These are phyloP conservation scores for Pisolithus orientalis DNA, from an alignment of 768 basidiomycete species.

Conservation along the genomic window DNA sequence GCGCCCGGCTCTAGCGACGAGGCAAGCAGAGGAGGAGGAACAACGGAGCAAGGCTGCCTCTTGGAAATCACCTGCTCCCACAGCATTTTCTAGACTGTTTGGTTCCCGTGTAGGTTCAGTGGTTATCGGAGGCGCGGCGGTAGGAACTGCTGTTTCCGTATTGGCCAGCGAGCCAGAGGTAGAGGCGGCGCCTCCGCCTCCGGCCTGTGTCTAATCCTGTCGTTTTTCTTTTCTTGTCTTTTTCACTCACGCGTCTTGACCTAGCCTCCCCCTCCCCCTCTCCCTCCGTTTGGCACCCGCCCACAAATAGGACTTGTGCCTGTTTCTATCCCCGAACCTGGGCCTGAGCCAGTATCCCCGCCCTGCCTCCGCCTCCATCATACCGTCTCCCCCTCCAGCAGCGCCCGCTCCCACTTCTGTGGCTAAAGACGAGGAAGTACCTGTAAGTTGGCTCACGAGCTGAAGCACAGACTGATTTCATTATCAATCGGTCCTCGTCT, in stretches of 20 bases:
- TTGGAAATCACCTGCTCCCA: conserved; percentile 31
- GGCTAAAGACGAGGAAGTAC: conserved; percentile 8
- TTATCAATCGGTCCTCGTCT: conserved; percentile 27
- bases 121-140: conserved; percentile 28
- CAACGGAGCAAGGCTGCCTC: conserved; percentile 53
- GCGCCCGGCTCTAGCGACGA: conserved; percentile 86
- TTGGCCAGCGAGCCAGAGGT: conserved; percentile 21
- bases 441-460: conserved; percentile 1
- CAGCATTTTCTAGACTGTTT: conserved; percentile 35
- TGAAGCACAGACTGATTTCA: conserved; percentile 4
- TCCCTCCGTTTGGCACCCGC: conserved; percentile 14
- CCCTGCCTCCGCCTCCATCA: conserved; percentile 17
- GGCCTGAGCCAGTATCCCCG: conserved; percentile 5
- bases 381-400: conserved; percentile 28
- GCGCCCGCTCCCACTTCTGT: conserved; percentile 29
- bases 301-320: conserved; percentile 6
- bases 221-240: neutral
- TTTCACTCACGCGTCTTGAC: conserved; percentile 2
- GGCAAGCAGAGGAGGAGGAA: conserved; percentile 76
- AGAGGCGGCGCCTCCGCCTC: conserved; percentile 22
- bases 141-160: conserved; percentile 23
- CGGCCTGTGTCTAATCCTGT: conserved; percentile 19
- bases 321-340: conserved; percentile 8
- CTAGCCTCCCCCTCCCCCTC: conserved; percentile 27
- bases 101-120: conserved; percentile 23